phyloP scores from a whole-genome alignment of 1,284 basidiomycete genomes.

The Leccinum insigne region DNA sequence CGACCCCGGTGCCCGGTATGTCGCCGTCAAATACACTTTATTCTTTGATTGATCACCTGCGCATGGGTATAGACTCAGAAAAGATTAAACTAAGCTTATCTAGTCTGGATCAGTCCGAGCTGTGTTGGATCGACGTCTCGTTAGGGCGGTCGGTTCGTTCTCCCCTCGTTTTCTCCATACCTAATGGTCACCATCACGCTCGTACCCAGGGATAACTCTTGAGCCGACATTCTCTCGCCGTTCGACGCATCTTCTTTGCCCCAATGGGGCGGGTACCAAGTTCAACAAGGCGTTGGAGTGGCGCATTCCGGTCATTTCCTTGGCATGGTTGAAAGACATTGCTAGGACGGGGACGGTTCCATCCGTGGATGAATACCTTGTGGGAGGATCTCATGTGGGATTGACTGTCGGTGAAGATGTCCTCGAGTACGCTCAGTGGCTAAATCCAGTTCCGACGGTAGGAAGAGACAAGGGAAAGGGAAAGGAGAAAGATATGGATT shows the following conservation, averaged over 20 bases:
- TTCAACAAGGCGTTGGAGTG: constrained; percentile 74
- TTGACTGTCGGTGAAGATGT: not conserved
- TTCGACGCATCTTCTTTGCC: constrained; percentile 74
- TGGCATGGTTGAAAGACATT: constrained; percentile 62
- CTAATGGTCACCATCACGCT: constrained; percentile 1
- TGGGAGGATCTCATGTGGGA: constrained; percentile 12
- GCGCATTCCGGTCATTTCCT: constrained; percentile 60
- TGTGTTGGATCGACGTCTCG: constrained; percentile 60
- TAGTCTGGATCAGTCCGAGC: constrained; percentile 65
- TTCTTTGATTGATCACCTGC: constrained; percentile 3
- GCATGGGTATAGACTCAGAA: constrained; percentile 44
- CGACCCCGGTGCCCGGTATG: constrained; percentile 53
- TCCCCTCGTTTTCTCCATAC: not conserved
- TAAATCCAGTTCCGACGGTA: not conserved
- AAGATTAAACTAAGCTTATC: constrained; percentile 60
- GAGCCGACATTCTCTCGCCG: constrained; percentile 58
- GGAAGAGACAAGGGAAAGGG: constrained; percentile 28
- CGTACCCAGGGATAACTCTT: constrained; percentile 49
- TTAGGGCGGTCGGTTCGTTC: constrained; percentile 60
- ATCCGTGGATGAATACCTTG: constrained; percentile 15
- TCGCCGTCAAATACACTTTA: constrained; percentile 1
- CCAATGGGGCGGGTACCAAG: constrained; percentile 63
- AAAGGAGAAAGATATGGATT: constrained; percentile 28
- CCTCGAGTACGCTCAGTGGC: not conserved
- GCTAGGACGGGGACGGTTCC: constrained; percentile 48